A percentile compares a stretch with the other conserved stretches of the same genome.
Evolutionary conservation across 169 alveolate genomes (phyloP).

Genomic region (Cryptosporidium canis): DNA sequence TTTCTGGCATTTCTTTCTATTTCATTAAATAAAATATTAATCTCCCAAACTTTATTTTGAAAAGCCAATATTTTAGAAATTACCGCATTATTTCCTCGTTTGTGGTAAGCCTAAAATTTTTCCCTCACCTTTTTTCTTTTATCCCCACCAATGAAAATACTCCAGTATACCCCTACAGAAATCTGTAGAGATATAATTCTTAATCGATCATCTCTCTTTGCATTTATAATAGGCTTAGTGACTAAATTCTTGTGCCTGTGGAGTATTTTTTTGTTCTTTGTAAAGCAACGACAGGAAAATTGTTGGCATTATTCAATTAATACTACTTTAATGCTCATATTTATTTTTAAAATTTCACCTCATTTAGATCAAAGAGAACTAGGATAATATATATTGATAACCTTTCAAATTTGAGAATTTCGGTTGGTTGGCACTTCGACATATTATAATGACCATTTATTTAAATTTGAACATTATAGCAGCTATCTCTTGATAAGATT

Average conservation of each 20-base stretch:
- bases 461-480: too few species aligned
- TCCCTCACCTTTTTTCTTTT: constrained; percentile 45
- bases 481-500: too few species aligned
- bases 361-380: too few species aligned
- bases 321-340: too few species aligned
- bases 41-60: background rate
- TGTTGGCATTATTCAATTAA: too few species aligned
- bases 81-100: constrained; percentile 31
- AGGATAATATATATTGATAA: too few species aligned
- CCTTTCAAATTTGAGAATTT: too few species aligned
- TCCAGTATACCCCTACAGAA: background rate
- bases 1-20: constrained; percentile 35
- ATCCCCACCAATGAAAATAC: constrained; percentile 18
- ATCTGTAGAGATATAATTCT: background rate
- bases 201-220: background rate
- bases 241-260: background rate
- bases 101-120: background rate
- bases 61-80: background rate
- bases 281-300: too few species aligned
- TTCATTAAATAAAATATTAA: background rate
- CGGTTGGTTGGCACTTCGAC: too few species aligned
- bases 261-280: too few species aligned
- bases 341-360: too few species aligned
- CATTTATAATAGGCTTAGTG: background rate
- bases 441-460: too few species aligned